Percentiles rank a stretch among this genome's conserved stretches.
Evolutionary conservation across 75 land plant genomes (phyloP).

Genomic region (Adiantum capillusveneris): DNA sequence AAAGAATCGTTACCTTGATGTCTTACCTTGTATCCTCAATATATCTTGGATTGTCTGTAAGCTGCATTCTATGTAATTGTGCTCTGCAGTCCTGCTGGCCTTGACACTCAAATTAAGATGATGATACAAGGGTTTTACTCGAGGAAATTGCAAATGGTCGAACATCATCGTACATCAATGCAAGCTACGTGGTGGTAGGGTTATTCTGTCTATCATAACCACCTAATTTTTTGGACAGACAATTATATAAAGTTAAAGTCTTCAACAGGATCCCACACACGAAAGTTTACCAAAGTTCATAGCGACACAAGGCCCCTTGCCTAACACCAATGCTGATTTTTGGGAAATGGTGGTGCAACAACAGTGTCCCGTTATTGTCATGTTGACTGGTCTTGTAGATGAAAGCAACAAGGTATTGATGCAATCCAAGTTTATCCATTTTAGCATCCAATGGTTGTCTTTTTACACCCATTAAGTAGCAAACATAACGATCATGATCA

Average conservation of each 20-base stretch:
- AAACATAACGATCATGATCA: too few relatives aligned
- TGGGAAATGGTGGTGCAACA: conserved; percentile 90
- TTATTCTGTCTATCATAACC: too few relatives aligned
- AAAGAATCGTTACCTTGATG: conserved; percentile 79
- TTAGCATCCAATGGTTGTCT: too few relatives aligned
- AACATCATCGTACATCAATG: conserved; percentile 74
- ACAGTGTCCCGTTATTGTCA: conserved; percentile 69
- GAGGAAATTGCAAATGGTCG: conserved; percentile 19
- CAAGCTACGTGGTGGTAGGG: conserved; percentile 70
- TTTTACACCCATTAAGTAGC: too few relatives aligned
- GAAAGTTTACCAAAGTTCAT: conserved; percentile 63
- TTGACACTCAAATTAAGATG: conserved; percentile 38
- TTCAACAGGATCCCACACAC: conserved; percentile 31
- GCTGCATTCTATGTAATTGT: background rate
- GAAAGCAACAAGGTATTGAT: too few relatives aligned
- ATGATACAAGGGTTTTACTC: conserved; percentile 69
- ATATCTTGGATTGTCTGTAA: background rate
- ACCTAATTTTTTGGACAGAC: too few relatives aligned
- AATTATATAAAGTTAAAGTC: background rate
- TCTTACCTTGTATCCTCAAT: conserved; percentile 65
- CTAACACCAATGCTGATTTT: conserved; percentile 62
- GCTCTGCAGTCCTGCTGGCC: background rate
- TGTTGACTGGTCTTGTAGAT: conserved; percentile 46
- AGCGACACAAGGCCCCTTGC: conserved; percentile 91
- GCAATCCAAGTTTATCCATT: too few relatives aligned